These are phyloP conservation scores for Herpotrichia juniperi DNA, from an alignment of 2,329 filamentous ascomycete genomes.

Conservation along the genomic window DNA sequence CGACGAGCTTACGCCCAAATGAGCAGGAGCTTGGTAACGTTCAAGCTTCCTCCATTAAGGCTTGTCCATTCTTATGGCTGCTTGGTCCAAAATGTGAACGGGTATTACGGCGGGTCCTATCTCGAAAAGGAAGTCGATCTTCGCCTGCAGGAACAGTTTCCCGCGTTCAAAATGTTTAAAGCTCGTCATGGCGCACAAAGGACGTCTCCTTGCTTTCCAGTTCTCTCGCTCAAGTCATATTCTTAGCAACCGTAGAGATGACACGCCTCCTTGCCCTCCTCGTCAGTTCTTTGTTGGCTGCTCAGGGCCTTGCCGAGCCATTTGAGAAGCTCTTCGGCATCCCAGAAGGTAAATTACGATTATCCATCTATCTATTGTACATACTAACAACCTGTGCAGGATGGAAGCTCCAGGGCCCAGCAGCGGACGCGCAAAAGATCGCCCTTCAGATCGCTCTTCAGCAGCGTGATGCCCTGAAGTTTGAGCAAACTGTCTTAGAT, in stretches of 20 bases:
- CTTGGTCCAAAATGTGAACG: not conserved
- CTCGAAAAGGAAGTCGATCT: not conserved
- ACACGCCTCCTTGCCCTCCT: conserved; percentile 5
- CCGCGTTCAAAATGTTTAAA: not conserved
- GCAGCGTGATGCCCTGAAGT: conserved; percentile 38
- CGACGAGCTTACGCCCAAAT: not conserved
- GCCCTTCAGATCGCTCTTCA: conserved; percentile 38
- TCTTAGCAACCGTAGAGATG: not conserved
- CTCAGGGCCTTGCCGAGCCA: conserved; percentile 26
- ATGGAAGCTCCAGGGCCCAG: conserved; percentile 27
- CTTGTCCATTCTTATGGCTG: not conserved
- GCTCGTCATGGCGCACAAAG: not conserved
- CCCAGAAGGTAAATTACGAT: conserved; percentile 23
- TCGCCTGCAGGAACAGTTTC: not conserved
- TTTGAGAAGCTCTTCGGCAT: conserved; percentile 31
- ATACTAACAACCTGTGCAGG: conserved; percentile 13
- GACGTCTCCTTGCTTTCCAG: not conserved
- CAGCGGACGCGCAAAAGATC: conserved; percentile 26
- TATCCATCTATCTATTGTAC: not conserved
- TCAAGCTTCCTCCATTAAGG: not conserved
- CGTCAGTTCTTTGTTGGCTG: conserved; percentile 29
- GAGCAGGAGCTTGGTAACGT: not conserved
- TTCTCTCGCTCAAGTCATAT: not conserved
- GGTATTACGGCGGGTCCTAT: not conserved
- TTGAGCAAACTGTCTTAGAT: conserved; percentile 47